Evolutionary conservation across 169 alveolate genomes (phyloP).

Genomic region (Pseudocohnilembus persalinus): DNA sequence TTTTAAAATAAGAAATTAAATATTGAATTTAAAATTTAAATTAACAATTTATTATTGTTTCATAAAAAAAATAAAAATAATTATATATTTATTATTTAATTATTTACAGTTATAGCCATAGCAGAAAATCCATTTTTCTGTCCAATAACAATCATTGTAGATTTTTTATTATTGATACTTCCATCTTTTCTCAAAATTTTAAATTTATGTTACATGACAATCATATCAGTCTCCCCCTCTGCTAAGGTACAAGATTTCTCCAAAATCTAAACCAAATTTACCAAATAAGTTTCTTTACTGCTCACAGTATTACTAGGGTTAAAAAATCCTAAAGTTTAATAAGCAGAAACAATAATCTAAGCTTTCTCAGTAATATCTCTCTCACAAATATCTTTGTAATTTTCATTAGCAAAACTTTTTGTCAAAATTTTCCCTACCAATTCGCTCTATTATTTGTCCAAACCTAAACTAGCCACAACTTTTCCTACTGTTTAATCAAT

Average conservation of each 20-base stretch:
- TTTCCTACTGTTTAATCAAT: neutral
- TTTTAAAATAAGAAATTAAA: too few relatives aligned
- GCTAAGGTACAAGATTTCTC: conserved; percentile 11
- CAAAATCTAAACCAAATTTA: conserved; percentile 36
- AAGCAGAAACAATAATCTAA: conserved; percentile 35
- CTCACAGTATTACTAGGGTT: conserved; percentile 32
- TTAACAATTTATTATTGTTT: too few relatives aligned
- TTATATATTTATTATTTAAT: too few relatives aligned
- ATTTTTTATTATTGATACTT: conserved; percentile 38
- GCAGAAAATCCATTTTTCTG: conserved; percentile 56
- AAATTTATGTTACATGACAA: conserved; percentile 67
- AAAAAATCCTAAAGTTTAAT: conserved; percentile 51
- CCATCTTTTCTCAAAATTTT: conserved; percentile 46
- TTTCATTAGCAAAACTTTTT: neutral
- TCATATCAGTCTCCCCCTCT: conserved; percentile 63
- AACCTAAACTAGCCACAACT: neutral
- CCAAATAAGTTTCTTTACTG: conserved; percentile 24
- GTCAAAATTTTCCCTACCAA: neutral
- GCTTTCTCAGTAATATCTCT: neutral
- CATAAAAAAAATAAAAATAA: too few relatives aligned
- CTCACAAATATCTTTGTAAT: neutral
- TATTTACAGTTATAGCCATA: conserved; percentile 64
- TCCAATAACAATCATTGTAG: conserved; percentile 56
- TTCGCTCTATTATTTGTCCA: neutral
- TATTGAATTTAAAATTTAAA: too few relatives aligned